These are phyloP conservation scores for Byssothecium circinans DNA, from an alignment of 2,329 filamentous ascomycete genomes.

Conservation along the genomic window DNA sequence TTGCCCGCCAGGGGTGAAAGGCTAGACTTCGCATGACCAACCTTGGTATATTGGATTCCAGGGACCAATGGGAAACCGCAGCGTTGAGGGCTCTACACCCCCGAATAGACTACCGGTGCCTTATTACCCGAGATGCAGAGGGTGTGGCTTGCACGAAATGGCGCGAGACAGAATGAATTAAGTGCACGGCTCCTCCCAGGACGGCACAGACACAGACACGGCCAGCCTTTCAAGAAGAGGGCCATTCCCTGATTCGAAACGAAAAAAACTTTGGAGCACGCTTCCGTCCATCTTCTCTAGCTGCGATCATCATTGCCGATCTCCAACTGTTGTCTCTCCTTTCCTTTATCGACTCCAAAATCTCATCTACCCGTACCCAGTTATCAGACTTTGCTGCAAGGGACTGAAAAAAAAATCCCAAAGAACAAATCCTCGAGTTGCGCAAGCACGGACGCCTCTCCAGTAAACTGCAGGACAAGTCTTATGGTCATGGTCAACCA, in stretches of 20 bases:
- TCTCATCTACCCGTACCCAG: constrained; percentile 9
- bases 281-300: constrained; percentile 14
- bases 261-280: neutral
- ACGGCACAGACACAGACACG: neutral
- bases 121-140: constrained; percentile 31
- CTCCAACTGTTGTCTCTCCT: constrained; percentile 29
- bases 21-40: neutral
- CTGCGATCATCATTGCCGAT: constrained; percentile 27
- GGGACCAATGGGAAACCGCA: no score
- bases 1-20: neutral
- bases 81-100: no score
- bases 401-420: constrained; percentile 9
- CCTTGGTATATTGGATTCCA: neutral
- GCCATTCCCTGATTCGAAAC: neutral
- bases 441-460: constrained; percentile 1
- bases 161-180: constrained; percentile 28
- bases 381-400: constrained; percentile 17
- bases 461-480: neutral
- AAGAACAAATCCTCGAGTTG: neutral
- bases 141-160: constrained; percentile 22
- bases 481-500: constrained; percentile 25
- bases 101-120: constrained; percentile 11
- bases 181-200: constrained; percentile 26
- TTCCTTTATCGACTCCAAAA: constrained; percentile 15
- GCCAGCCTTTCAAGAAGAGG: constrained; percentile 14